Evolutionary conservation across 2,329 filamentous ascomycete species (phyloP), one percentile per base, ranked within the genome.

Genomic region (Ophiognomonia clavigignenti-juglandacearum): DNA sequence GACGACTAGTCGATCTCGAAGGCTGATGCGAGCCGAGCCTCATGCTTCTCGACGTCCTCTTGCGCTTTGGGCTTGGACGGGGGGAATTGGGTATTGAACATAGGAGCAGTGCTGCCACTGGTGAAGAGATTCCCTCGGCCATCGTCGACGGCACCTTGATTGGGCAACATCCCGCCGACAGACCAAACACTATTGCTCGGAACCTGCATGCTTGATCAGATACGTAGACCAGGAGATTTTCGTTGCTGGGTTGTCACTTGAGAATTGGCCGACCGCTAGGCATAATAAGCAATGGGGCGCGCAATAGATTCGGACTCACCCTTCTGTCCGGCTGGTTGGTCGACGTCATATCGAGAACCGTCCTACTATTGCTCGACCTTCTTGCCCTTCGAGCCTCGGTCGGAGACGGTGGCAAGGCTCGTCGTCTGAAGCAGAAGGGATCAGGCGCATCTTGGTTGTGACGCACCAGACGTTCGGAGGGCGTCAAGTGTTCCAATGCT

Each of bases 1-100:
- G 77, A 73, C 24, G 78, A 72, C 38, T 80, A 82, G 60, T 95
- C 83, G 51, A 97, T 75, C n/a, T 87, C 78, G 43, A 97, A 73
- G 3, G 93, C 93, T 14, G 84, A 71, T 8, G 91, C 90, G 46
- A 98, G 68, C 23, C 89, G 81, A 34, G 78, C 77, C 57, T 86
- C 80, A 59, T 95, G 86, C 43, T 78, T 81, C 47, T 85, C 79
- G 11, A 75, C 68, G 34, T 88, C 80, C 31, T 86, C 80, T 31
- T 79, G 74, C 1, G 71, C 61, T 38, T 64, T 71, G 6, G 67
- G 61, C 18, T 63, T 64, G 0, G 61, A 50, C 6, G 61, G 62
- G 0, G 69, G 64, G 46, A 80, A 81, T 0, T 70, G 65, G n/a
- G 74, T 75, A 0, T 71, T 70, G 52, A 76, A 78, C n/a, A 80